Evolutionary conservation across 331 rosid species (phyloP).

Genomic region (Malus hybrid): DNA sequence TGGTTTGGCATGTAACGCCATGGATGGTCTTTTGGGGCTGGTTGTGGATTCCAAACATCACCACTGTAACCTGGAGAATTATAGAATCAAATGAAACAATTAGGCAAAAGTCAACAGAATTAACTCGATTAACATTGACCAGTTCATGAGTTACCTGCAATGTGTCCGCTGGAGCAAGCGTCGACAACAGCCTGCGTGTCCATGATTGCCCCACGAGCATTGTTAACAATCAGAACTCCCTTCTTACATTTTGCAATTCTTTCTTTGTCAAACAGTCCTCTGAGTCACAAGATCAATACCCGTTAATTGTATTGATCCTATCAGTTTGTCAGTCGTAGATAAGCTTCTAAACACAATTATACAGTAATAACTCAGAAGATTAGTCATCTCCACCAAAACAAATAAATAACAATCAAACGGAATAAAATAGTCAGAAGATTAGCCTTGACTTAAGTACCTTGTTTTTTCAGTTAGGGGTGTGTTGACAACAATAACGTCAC

Average conservation of each 20-base stretch:
- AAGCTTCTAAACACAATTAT: background rate
- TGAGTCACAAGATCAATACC: slow-evolving; percentile 21
- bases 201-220: slow-evolving; percentile 96
- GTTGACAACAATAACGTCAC: slow-evolving; percentile 85
- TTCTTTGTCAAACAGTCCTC: slow-evolving; percentile 80
- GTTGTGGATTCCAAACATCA: slow-evolving; percentile 93
- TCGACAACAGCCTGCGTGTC: slow-evolving; percentile 85
- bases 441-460: slow-evolving; percentile 31
- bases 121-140: background rate
- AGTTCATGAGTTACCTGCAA: slow-evolving; percentile 55
- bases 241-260: slow-evolving; percentile 80
- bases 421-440: background rate
- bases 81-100: background rate
- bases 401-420: background rate
- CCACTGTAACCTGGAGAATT: slow-evolving; percentile 73
- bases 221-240: slow-evolving; percentile 80
- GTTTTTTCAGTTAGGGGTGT: slow-evolving; percentile 88
- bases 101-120: background rate
- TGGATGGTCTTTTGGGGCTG: slow-evolving; percentile 98
- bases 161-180: slow-evolving; percentile 75
- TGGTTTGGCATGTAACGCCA: slow-evolving; percentile 99
- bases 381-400: background rate
- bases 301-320: background rate
- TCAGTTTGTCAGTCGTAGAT: background rate
- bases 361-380: background rate